Percentiles rank a stretch among this genome's conserved stretches.
phyloP scores from a whole-genome alignment of 2,329 filamentous ascomycete genomes.

The Pseudopyricularia cyperi region DNA sequence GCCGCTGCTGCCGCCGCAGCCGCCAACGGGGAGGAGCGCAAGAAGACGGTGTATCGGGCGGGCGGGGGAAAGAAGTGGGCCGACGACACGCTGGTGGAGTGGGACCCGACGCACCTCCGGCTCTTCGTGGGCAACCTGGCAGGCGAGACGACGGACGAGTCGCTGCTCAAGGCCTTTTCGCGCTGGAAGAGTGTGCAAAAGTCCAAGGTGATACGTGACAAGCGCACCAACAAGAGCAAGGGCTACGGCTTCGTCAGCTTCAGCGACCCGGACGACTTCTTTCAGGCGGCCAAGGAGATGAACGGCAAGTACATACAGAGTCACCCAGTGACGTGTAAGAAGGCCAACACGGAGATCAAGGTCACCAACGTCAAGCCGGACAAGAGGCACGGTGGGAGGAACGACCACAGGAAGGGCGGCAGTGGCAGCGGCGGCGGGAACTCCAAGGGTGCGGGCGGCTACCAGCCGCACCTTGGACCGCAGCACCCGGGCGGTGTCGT shows the following conservation, averaged over 20 bases:
- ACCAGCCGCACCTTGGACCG: slow-evolving; percentile 39
- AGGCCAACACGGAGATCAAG: slow-evolving; percentile 86
- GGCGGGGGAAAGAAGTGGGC: slow-evolving; percentile 91
- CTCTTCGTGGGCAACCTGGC: slow-evolving; percentile 95
- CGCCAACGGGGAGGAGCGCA: slow-evolving; percentile 43
- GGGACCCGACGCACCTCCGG: slow-evolving; percentile 89
- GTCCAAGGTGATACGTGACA: slow-evolving; percentile 86
- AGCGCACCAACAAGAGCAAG: slow-evolving; percentile 90
- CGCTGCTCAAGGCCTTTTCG: slow-evolving; percentile 83
- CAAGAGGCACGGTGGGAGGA: slow-evolving; percentile 33
- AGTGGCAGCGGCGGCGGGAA: slow-evolving; percentile 20
- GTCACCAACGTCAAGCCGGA: slow-evolving; percentile 56
- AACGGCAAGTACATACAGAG: slow-evolving; percentile 98
- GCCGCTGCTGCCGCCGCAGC: slow-evolving; percentile 25
- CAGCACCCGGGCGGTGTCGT: slow-evolving; percentile 37
- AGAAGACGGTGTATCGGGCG: slow-evolving; percentile 77
- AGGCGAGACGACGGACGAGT: slow-evolving; percentile 94
- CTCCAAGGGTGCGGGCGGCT: slow-evolving; percentile 17
- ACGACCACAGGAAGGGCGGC: slow-evolving; percentile 24
- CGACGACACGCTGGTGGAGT: slow-evolving; percentile 78
- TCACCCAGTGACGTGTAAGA: slow-evolving; percentile 77
- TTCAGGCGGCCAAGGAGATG: slow-evolving; percentile 94
- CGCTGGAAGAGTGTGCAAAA: slow-evolving; percentile 83
- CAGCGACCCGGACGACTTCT: slow-evolving; percentile 89
- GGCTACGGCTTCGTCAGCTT: slow-evolving; percentile 97